Base-by-base conservation (phyloP, 1,284 basidiomycete genomes). In the Trametes hirsuta region DNA sequence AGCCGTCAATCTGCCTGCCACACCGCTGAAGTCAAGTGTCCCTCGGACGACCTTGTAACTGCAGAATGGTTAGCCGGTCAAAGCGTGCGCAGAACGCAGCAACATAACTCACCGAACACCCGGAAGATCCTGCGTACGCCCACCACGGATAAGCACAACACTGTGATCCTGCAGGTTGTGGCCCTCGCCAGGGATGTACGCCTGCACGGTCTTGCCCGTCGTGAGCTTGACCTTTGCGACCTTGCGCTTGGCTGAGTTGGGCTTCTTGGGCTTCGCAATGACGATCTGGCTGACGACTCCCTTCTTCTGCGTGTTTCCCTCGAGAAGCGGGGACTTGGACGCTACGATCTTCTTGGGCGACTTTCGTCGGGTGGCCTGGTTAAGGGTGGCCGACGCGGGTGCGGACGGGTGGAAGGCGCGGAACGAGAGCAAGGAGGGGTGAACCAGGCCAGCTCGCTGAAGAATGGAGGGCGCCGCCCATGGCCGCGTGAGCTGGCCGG, bases 161-260 rank as follows among this genome's bases (percentile, higher is more conserved):
- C 89, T 91, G 73, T 99, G 97, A 75, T 99, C 97, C 79, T 99
- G 97, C 70, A 99, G 76, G 74, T 98, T 98, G 76, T 99, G 97
- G 1, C 97, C 97, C 72, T 99, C 97, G 66, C 97, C 97, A 42
- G 93, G 93, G 57, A 99, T 96, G 74, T 98, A 99, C 14, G 96
- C 96, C 77, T 93, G 91, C 59, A 96, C 84, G 42, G 88, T 90
- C 74, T 93, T 91, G 52, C 97, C 97, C 36, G 91, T 97, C 36
- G 90, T 86, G 51, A 99, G 81, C 79, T 97, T 97, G 67, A 99
- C 90, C 72, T 94, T 86, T 44, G 95, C 95, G 61, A 98, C 94
- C 79, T 98, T 99, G 64, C 97, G 93, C 72, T 98, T 95, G 46
- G 96, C 96, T 44, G 97, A 99, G 78, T 99, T 99, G 66, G 97